These are phyloP conservation scores for Colletotrichum simmondsii DNA, from an alignment of 2,329 filamentous ascomycete genomes.

Conservation along the genomic window DNA sequence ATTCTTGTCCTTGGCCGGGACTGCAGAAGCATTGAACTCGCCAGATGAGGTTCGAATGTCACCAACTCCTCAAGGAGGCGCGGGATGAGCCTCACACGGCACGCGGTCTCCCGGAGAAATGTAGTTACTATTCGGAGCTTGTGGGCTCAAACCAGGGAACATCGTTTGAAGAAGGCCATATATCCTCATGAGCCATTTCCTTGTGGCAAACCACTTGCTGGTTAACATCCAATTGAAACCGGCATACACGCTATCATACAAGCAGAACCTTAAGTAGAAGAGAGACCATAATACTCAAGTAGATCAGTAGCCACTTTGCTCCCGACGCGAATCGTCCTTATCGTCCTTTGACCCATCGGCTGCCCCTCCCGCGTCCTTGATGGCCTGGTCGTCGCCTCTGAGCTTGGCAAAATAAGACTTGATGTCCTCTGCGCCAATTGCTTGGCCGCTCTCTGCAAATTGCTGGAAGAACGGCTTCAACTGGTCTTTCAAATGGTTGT, in stretches of 20 bases:
- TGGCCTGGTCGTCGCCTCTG: constrained; percentile 84
- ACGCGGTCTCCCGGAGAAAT: not conserved
- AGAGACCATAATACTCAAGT: not conserved
- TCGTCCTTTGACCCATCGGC: constrained; percentile 51
- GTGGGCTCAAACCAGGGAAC: not conserved
- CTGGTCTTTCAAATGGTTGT: constrained; percentile 95
- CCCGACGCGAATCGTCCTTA: constrained; percentile 53
- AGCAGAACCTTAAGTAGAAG: not conserved
- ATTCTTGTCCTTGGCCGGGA: not conserved
- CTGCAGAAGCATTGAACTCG: not conserved
- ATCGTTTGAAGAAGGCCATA: not conserved
- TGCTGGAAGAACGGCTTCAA: constrained; percentile 95
- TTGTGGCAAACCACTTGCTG: not conserved
- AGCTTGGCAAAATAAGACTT: constrained; percentile 96
- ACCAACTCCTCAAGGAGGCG: not conserved
- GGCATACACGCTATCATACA: not conserved
- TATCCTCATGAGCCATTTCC: not conserved
- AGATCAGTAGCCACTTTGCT: constrained; percentile 64
- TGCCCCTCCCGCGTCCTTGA: constrained; percentile 69
- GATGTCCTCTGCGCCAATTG: constrained; percentile 94
- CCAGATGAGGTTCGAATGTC: not conserved
- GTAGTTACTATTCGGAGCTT: not conserved
- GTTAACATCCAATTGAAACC: not conserved
- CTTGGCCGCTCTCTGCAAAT: constrained; percentile 89
- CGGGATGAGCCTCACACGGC: not conserved